Evolutionary conservation across 148 eudicot species (phyloP).

Genomic region (Diospyros kaki): DNA sequence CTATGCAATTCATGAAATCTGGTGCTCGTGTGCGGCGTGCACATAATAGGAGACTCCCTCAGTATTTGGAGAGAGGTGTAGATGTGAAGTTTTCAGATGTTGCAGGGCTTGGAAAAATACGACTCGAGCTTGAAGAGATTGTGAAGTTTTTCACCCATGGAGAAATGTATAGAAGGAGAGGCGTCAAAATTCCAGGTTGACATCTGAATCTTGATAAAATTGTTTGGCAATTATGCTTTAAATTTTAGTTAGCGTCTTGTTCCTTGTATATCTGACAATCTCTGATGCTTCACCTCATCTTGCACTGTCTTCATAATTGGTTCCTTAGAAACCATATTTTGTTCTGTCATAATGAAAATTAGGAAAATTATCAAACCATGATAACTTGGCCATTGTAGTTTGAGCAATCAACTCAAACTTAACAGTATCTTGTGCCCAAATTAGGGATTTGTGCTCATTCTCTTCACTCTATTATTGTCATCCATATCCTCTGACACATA

Average conservation of each 20-base stretch:
- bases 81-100: slow-evolving; percentile 97
- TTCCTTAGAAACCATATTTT: not conserved
- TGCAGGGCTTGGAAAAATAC: slow-evolving; percentile 94
- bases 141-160: slow-evolving; percentile 93
- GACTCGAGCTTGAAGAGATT: slow-evolving; percentile 93
- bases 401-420: not conserved
- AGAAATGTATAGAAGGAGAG: slow-evolving; percentile 87
- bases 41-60: slow-evolving; percentile 50
- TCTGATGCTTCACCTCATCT: too few relatives aligned
- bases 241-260: not conserved
- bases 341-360: not conserved
- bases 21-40: slow-evolving; percentile 91
- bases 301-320: not conserved
- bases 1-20: slow-evolving; percentile 78
- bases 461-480: too few relatives aligned
- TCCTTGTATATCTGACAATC: not conserved
- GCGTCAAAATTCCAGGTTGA: slow-evolving; percentile 90
- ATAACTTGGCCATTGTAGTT: not conserved
- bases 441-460: too few relatives aligned
- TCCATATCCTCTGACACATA: not conserved
- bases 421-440: not conserved
- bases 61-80: slow-evolving; percentile 69
- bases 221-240: not conserved
- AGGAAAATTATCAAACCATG: not conserved
- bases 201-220: not conserved